Evolutionary conservation across 2,329 filamentous ascomycete genomes (phyloP).

Genomic region (Trichophyton rubrum): DNA sequence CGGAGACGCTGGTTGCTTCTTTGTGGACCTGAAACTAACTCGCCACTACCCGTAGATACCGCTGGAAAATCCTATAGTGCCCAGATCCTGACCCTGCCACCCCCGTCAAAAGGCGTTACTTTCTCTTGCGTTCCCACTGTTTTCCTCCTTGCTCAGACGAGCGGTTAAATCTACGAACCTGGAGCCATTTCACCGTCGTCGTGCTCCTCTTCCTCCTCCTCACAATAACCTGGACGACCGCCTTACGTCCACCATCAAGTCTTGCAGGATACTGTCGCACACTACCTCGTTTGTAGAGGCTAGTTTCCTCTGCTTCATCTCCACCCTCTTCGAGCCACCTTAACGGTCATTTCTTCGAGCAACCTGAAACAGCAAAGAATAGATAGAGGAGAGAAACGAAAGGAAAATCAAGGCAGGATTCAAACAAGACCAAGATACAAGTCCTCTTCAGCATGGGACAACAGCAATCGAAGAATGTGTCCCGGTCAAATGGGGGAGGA

Average conservation of each 20-base stretch:
- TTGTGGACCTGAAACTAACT: slow-evolving; percentile 1
- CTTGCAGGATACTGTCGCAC: slow-evolving; percentile 11
- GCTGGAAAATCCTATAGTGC: background rate
- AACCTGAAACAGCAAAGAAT: background rate
- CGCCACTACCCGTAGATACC: slow-evolving; percentile 2
- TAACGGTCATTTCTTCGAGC: slow-evolving; percentile 6
- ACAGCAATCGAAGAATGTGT: slow-evolving; percentile 44
- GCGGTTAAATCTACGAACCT: slow-evolving; percentile 12
- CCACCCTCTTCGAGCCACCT: slow-evolving; percentile 14
- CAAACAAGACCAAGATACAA: background rate
- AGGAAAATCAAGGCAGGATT: background rate
- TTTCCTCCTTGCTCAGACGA: slow-evolving; percentile 7
- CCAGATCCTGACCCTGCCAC: background rate
- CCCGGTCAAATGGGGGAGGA: slow-evolving; percentile 36
- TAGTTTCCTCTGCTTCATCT: slow-evolving; percentile 15
- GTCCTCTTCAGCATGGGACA: slow-evolving; percentile 33
- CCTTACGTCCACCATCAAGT: slow-evolving; percentile 7
- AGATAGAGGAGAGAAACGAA: background rate
- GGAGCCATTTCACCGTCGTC: slow-evolving; percentile 11
- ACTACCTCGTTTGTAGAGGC: slow-evolving; percentile 13
- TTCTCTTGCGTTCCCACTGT: background rate
- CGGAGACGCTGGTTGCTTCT: background rate
- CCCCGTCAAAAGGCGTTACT: background rate
- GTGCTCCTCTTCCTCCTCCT: slow-evolving; percentile 5
- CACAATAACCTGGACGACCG: slow-evolving; percentile 13